Base-by-base conservation (phyloP, 805 yeast species). In the Pichia eremophila region DNA sequence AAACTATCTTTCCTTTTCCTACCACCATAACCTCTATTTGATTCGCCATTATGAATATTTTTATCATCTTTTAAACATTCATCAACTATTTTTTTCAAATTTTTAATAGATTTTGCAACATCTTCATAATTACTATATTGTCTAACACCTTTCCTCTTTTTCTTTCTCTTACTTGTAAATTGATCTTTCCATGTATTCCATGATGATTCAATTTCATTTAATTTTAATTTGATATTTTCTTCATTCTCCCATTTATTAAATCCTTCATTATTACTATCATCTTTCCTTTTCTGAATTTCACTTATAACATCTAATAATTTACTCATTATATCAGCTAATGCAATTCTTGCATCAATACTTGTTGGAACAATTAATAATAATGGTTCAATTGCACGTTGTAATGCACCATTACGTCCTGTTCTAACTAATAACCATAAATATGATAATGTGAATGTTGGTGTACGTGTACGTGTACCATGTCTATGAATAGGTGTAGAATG, bases 131-230 rank as follows among this genome's bases (percentile, higher is more conserved):
- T 29, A 32, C 19, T 46, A 28, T 32, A 47, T 37, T 47, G 50
- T 40, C 27, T 36, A n/a, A 44, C 36, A 36, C 44, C 44, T 40
- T 37, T 44, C 27, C 35, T 40, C 17, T 40, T 40, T 34, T 38
- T 35, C 27, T 28, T 40, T 25, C 28, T 44, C 15, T 29, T 40
- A 19, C 37, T 43, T 4, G 46, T 34, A 40, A 34, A 47, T 14
- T 47, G 50, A 18, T 47, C 42, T n/a, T 44, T 47, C 50, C 50
- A 47, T 36, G 39, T 44, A 8, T 25, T 17, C 50, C 50, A 47
- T 14, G 28, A 28, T 19, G 40, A 44, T 4, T 29, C 28, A 12
- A 47, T 14, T 17, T 47, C 50, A 12, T 18, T 27, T 15, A 47
- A 22, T 32, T 44, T 47, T 6, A 18, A n/a, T 32, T 47, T 44